Base-by-base conservation (phyloP, 345 rosid species). In the Dimocarpus longan region DNA sequence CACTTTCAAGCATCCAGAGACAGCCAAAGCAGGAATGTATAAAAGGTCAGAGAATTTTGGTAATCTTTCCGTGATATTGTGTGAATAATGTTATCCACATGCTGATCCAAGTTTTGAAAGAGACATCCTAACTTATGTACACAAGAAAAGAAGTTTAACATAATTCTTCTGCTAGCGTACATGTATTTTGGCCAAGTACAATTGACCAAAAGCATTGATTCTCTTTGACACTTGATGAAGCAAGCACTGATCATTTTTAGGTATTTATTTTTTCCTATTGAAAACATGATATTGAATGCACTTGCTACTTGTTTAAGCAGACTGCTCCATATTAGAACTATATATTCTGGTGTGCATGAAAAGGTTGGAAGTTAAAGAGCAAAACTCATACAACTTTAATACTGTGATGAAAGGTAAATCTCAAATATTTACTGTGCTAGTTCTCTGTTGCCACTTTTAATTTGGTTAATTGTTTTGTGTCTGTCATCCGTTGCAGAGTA, bases 261-360 rank as follows among this genome's bases (percentile, higher is more conserved):
- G 32, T 24, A 57, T 65, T 71, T 54, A 8, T 12, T 8, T 28
- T 52, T 71, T 68, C 24, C 3, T 6, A 48, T 48, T 16, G 15
- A 48, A 40, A 59, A 16, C 32, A 39, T 37, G 43, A 28, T 73
- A 37, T 22, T 62, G 44, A 43, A 39, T 66, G 13, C 22, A 24
- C 43, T 50, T 62, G 62, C 70, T 64, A 79, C 39, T 52, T 64
- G 46, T 81, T 68, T 19, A 37, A 83, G 80, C 93, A 95, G 98
- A 94, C 86, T 92, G 99, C 88, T 92, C 99, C 42, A 66, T 93
- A 69, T 76, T 93, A 83, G 99, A 95, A 87, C 94, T 94, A 71
- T 95, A 92, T 85, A 78, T 95, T 79, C 88, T 95, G 68, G 94
- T 90, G 40, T 93, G 92, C 86, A 92, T 91, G 97, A 94, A 86